Evolutionary conservation across 106 monocot species (phyloP), one percentile per base, ranked within the genome.

Genomic region (Allium sativum): DNA sequence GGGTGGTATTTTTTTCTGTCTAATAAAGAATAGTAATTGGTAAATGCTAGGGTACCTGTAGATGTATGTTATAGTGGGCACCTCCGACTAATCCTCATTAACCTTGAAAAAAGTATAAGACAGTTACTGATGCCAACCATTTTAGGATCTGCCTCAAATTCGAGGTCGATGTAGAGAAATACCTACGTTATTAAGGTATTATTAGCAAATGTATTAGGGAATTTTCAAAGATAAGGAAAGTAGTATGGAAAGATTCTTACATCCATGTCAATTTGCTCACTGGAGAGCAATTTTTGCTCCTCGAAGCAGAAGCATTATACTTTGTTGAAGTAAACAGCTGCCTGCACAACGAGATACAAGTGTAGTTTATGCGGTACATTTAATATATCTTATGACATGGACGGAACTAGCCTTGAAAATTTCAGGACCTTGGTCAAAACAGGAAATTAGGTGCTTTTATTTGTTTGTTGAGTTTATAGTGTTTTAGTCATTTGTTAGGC

Each of bases 271-370:
- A 94, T 94, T 66, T 89, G 85, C 59, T 94, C 93, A 12, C 89
- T 89, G 0, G 93, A 89, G 53, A 94, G 89, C 69, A 94, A 81
- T 41, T 74, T 72, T 76, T 94, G 93, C 61, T 94, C 93, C 75
- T 94, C 93, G 42, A 94, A 94, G 71, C 93, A 94, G 64, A 94
- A 94, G 61, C 93, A 94, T 40, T 94, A 89, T 66, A 89, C 89
- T 56, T 94, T 94, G 66, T 94, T 94, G 67, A 94, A 89, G 70
- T 94, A 94, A 67, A 94, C 72, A 13, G 89, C 93, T 71, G 93
- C 93, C 93, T 93, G 75, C 15, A 74, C 48, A 48, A n/a, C n/a
- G n/a, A n/a, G n/a, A n/a, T n/a, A n/a, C n/a, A n/a, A n/a, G n/a
- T n/a, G n/a, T n/a, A n/a, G n/a, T n/a, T n/a, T n/a, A n/a, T n/a